Conservation (phyloP, 2,329 filamentous ascomycete species). For the Pestalotiopsis sp. region DNA sequence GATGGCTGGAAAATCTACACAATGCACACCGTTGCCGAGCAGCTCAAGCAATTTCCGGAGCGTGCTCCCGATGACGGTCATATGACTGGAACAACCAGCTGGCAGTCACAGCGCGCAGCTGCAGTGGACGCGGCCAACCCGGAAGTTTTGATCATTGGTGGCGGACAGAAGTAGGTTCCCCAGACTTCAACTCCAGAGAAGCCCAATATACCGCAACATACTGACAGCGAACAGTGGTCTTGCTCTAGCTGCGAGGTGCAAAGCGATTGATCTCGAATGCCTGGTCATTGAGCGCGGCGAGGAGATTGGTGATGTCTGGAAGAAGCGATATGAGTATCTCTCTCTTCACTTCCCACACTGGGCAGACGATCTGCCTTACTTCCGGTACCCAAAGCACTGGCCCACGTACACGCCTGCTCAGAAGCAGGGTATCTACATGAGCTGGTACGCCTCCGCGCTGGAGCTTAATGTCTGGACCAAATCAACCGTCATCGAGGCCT, state of each 20-base stretch:
- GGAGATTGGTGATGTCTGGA: conserved; percentile 50
- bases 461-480: conserved; percentile 70
- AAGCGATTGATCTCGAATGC: conserved; percentile 23
- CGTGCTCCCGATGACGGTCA: conserved; percentile 3
- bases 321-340: conserved; percentile 43
- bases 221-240: conserved; percentile 28
- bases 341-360: conserved; percentile 21
- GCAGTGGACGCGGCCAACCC: conserved; percentile 6
- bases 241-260: conserved; percentile 34
- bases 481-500: conserved; percentile 49
- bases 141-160: conserved; percentile 28
- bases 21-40: conserved; percentile 9
- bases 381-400: conserved; percentile 44
- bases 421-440: conserved; percentile 47
- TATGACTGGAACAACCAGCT: conserved; percentile 1
- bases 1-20: background rate
- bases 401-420: conserved; percentile 46
- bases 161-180: conserved; percentile 19
- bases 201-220: background rate
- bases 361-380: conserved; percentile 46
- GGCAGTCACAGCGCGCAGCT: conserved; percentile 5
- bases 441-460: conserved; percentile 60
- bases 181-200: background rate
- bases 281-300: conserved; percentile 46
- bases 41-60: conserved; percentile 6